phyloP scores from a whole-genome alignment of 345 rosid species.

The Citrus cavaleriei region DNA sequence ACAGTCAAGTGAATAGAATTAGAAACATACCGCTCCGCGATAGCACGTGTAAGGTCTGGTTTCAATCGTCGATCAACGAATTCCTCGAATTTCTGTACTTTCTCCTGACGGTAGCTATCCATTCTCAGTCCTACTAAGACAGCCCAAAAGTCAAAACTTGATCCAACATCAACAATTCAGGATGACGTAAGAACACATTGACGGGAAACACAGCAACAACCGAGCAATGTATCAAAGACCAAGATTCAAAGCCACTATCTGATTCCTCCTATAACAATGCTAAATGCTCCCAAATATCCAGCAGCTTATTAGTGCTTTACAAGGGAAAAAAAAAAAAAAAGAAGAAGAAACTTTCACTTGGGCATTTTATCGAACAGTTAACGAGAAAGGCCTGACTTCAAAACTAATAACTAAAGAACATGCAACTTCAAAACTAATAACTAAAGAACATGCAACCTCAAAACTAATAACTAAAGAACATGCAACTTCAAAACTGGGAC shows the following conservation, averaged over 20 bases:
- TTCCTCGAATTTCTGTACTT: constrained; percentile 71
- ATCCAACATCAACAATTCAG: neutral
- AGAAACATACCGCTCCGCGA: constrained; percentile 49
- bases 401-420: neutral
- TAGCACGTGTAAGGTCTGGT: constrained; percentile 72
- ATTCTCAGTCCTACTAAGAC: constrained; percentile 18
- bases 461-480: neutral
- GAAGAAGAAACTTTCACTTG: neutral
- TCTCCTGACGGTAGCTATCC: constrained; percentile 48
- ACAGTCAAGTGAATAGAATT: neutral
- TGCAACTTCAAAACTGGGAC: neutral
- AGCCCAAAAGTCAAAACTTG: neutral
- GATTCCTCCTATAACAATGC: neutral
- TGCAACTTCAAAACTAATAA: neutral
- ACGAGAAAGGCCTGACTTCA: neutral
- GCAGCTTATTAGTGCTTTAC: neutral
- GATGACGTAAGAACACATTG: neutral
- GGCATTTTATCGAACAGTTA: constrained; percentile 1
- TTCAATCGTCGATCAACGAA: constrained; percentile 75
- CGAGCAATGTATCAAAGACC: neutral
- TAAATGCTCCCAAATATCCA: neutral
- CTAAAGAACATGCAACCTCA: neutral
- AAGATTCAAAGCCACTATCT: neutral
- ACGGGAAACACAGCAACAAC: neutral
- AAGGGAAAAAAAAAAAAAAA: neutral